phyloP scores from a whole-genome alignment of 805 yeast species.

The Helenozyma baotianmanensis region DNA sequence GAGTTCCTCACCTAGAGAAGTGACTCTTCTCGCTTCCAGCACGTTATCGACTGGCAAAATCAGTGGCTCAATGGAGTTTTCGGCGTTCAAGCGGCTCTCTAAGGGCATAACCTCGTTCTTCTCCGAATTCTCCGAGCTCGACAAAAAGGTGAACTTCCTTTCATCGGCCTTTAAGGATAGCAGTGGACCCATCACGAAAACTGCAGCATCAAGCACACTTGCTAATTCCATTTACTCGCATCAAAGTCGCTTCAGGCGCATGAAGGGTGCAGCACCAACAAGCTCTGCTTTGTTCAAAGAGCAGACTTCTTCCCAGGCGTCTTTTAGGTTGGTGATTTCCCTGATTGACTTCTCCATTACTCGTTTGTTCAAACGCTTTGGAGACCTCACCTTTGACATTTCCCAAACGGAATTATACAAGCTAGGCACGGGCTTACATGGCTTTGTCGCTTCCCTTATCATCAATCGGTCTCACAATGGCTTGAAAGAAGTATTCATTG shows the following conservation, averaged over 20 bases:
- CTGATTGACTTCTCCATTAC: conserved; percentile 15
- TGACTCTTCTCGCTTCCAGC: conserved; percentile 14
- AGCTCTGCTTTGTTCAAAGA: conserved; percentile 7
- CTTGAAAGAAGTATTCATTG: background rate
- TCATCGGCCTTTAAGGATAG: too few relatives aligned
- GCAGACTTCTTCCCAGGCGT: conserved; percentile 32
- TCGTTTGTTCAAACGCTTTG: conserved; percentile 21
- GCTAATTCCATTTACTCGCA: conserved; percentile 6
- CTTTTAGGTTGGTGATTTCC: conserved; percentile 25
- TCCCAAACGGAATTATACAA: conserved; percentile 16
- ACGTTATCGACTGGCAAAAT: conserved; percentile 15
- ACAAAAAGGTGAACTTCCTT: too few relatives aligned
- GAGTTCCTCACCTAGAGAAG: conserved; percentile 16
- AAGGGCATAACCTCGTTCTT: too few relatives aligned
- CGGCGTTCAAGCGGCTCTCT: too few relatives aligned
- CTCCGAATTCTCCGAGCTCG: too few relatives aligned
- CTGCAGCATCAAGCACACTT: too few relatives aligned
- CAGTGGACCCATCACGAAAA: too few relatives aligned
- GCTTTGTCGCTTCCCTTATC: conserved; percentile 17
- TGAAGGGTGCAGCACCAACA: conserved; percentile 1
- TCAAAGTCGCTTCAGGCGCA: conserved; percentile 9
- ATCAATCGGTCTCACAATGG: conserved; percentile 7
- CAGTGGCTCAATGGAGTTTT: conserved; percentile 5
- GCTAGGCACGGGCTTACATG: conserved; percentile 17
- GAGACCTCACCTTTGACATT: conserved; percentile 17